These are phyloP conservation scores for Aureobasidium pullulans DNA, from an alignment of 2,329 filamentous ascomycete species.

Conservation along the genomic window DNA sequence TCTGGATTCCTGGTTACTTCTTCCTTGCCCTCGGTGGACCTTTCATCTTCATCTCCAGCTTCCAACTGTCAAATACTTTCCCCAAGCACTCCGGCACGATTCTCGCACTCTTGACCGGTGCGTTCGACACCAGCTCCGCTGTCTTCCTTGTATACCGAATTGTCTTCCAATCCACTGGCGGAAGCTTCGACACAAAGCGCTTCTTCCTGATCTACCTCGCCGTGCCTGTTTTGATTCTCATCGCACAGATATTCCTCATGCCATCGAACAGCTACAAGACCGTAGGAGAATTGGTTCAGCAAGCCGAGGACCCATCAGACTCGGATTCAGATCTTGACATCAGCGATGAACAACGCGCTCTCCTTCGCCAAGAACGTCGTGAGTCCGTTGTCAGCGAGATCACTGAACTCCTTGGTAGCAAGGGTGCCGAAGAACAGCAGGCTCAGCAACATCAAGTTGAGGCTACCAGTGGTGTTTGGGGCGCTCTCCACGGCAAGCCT, in stretches of 20 bases:
- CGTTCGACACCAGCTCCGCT: conserved; percentile 44
- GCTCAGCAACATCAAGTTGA: conserved; percentile 62
- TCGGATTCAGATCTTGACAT: conserved; percentile 49
- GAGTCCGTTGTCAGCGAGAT: conserved; percentile 63
- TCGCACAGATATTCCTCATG: conserved; percentile 40
- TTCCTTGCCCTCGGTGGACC: conserved; percentile 44
- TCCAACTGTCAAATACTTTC: conserved; percentile 45
- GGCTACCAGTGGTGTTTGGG: conserved; percentile 72
- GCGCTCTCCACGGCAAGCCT: conserved; percentile 67
- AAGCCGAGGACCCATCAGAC: conserved; percentile 43
- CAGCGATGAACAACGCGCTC: conserved; percentile 46
- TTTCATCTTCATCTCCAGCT: conserved; percentile 45
- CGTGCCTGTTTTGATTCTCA: conserved; percentile 38
- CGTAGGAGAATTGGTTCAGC: conserved; percentile 70
- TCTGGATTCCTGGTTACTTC: conserved; percentile 44
- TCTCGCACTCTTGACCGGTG: conserved; percentile 43
- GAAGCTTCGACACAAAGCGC: conserved; percentile 37
- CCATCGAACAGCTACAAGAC: conserved; percentile 43
- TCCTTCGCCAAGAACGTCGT: conserved; percentile 44
- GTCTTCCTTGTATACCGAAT: conserved; percentile 42
- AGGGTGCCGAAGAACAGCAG: conserved; percentile 55
- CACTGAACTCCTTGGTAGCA: conserved; percentile 63
- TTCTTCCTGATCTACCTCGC: conserved; percentile 45
- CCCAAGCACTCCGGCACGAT: conserved; percentile 44
- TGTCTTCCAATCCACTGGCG: conserved; percentile 37